A percentile compares a stretch with the other conserved stretches of the same genome.
phyloP scores from a whole-genome alignment of 192 early-diverging fungal genomes.

The Funneliformis mosseae region DNA sequence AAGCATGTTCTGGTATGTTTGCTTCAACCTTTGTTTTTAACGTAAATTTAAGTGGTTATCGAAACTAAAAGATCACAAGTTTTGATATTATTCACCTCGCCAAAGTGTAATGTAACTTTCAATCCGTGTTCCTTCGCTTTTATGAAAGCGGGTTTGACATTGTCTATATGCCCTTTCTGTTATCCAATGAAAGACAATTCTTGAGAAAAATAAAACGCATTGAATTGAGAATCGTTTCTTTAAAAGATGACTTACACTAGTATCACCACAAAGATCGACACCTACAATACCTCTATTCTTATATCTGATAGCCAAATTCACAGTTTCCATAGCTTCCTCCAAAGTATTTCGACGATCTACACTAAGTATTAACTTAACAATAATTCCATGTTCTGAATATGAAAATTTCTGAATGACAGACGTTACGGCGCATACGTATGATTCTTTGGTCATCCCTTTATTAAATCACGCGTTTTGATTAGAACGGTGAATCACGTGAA shows the following conservation, averaged over 20 bases:
- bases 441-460: conserved; percentile 53
- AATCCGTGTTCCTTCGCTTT: conserved; percentile 50
- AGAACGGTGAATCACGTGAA: not conserved
- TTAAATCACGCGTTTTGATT: not conserved
- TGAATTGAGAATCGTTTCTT: not conserved
- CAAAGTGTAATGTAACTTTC: conserved; percentile 57
- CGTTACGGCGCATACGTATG: conserved; percentile 50
- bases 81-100: conserved; percentile 44
- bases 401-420: conserved; percentile 33
- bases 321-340: conserved; percentile 51
- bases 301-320: conserved; percentile 53
- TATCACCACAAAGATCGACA: conserved; percentile 66
- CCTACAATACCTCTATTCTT: conserved; percentile 50
- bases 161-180: conserved; percentile 43
- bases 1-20: conserved; percentile 43
- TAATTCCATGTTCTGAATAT: conserved; percentile 36
- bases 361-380: conserved; percentile 52
- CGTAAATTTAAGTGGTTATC: not conserved
- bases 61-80: not conserved
- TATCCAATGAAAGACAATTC: not conserved
- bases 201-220: not conserved
- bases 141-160: conserved; percentile 50
- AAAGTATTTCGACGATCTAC: conserved; percentile 54
- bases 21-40: not conserved
- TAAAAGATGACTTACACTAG: conserved; percentile 18